phyloP scores from a whole-genome alignment of 805 yeast species.

The Ogataea parapolymorpha region DNA sequence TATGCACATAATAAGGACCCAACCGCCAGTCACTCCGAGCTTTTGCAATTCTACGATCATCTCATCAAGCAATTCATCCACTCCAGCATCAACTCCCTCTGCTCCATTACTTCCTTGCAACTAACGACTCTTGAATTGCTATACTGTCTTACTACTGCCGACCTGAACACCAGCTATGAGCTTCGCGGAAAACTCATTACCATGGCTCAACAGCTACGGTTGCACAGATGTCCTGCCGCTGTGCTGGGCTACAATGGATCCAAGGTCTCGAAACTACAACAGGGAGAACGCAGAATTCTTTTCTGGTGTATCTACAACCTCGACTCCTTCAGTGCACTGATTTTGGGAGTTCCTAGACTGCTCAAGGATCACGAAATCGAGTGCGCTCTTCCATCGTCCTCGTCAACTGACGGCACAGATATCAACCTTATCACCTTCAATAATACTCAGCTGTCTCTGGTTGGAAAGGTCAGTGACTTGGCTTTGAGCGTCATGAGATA shows the following conservation, averaged over 20 bases:
- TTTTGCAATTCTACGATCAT: conserved; percentile 52
- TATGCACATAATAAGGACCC: conserved; percentile 11
- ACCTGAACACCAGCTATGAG: conserved; percentile 68
- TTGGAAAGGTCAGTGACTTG: conserved; percentile 64
- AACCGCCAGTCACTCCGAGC: conserved; percentile 27
- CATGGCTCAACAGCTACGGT: conserved; percentile 80
- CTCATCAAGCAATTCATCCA: conserved; percentile 60
- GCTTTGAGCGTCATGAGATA: conserved; percentile 66
- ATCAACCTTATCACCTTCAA: conserved; percentile 58
- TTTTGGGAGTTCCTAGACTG: conserved; percentile 78
- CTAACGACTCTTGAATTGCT: conserved; percentile 64
- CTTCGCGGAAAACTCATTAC: conserved; percentile 72
- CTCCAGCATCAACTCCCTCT: conserved; percentile 55
- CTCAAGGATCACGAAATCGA: conserved; percentile 80
- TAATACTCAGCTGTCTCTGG: conserved; percentile 55
- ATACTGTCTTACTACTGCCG: conserved; percentile 71
- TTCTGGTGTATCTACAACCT: conserved; percentile 83
- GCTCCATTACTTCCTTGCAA: conserved; percentile 69
- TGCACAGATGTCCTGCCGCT: conserved; percentile 85
- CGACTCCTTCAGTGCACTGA: conserved; percentile 71
- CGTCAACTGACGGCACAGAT: conserved; percentile 37
- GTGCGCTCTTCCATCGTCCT: conserved; percentile 71
- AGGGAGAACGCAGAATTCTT: conserved; percentile 75
- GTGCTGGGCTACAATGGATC: conserved; percentile 67
- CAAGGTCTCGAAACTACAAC: conserved; percentile 63